Percentiles rank a stretch among this genome's conserved stretches.
Evolutionary conservation across 108 stramenopile genomes (phyloP).

Genomic region (Skeletonema grethae): DNA sequence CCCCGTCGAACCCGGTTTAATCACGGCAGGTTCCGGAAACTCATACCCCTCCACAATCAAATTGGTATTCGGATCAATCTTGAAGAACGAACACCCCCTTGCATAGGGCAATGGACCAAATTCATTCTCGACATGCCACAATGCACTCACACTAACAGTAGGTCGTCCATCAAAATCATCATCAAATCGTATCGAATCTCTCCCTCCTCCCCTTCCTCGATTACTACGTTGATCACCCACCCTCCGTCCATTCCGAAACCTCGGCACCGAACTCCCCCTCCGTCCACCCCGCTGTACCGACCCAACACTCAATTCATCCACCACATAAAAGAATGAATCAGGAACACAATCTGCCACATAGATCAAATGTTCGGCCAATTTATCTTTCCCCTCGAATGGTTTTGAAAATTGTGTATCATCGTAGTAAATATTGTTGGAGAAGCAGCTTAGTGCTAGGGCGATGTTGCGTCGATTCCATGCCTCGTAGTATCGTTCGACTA

Average conservation of each 20-base stretch:
- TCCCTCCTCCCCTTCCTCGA: too few relatives aligned
- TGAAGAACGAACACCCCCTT: conserved; percentile 57
- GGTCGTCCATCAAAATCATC: conserved; percentile 10
- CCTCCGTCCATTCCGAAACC: conserved; percentile 5
- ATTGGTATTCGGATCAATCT: conserved; percentile 43
- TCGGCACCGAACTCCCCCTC: background rate
- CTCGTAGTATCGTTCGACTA: conserved; percentile 58
- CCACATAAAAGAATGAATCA: conserved; percentile 47
- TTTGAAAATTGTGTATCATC: conserved; percentile 69
- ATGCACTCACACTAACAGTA: conserved; percentile 37
- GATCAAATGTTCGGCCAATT: conserved; percentile 53
- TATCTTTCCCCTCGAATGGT: conserved; percentile 51
- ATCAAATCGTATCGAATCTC: conserved; percentile 1
- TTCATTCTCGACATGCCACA: conserved; percentile 64
- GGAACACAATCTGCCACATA: conserved; percentile 64
- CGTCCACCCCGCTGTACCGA: conserved; percentile 7
- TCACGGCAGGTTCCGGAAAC: conserved; percentile 60
- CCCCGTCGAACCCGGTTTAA: conserved; percentile 48
- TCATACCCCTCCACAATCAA: conserved; percentile 57
- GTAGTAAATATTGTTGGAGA: conserved; percentile 54
- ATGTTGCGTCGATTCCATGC: conserved; percentile 75
- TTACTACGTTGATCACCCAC: background rate
- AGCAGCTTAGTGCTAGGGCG: conserved; percentile 51
- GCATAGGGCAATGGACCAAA: conserved; percentile 59
- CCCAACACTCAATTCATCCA: conserved; percentile 52